These are phyloP conservation scores for Galerina sulciceps DNA, from an alignment of 768 basidiomycete species.

Conservation along the genomic window DNA sequence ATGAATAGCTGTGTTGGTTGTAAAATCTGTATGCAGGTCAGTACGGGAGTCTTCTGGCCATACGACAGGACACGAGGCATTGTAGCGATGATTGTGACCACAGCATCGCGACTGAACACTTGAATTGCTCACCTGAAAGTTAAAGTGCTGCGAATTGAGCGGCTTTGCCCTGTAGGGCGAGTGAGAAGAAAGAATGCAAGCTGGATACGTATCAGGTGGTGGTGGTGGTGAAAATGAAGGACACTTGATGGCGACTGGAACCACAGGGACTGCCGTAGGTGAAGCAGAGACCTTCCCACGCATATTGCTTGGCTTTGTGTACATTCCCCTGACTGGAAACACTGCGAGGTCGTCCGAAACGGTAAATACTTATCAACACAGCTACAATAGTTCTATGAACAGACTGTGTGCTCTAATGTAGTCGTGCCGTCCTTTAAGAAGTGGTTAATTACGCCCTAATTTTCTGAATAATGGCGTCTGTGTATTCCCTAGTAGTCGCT, in stretches of 20 bases:
- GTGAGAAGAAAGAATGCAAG: slow-evolving; percentile 69
- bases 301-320: slow-evolving; percentile 27
- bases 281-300: slow-evolving; percentile 42
- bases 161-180: slow-evolving; percentile 92
- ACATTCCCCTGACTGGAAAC: slow-evolving; percentile 11
- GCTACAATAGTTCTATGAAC: slow-evolving; percentile 6
- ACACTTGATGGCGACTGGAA: slow-evolving; percentile 43
- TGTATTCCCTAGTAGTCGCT: slow-evolving; percentile 88
- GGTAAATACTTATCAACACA: slow-evolving; percentile 4
- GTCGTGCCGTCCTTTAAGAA: slow-evolving; percentile 20
- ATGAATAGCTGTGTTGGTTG: slow-evolving; percentile 50
- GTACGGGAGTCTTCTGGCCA: neutral
- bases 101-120: slow-evolving; percentile 1
- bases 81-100: slow-evolving; percentile 4
- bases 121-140: slow-evolving; percentile 45
- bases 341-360: neutral
- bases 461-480: slow-evolving; percentile 82
- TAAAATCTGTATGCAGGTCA: slow-evolving; percentile 19
- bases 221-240: slow-evolving; percentile 51
- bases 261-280: slow-evolving; percentile 29
- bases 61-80: slow-evolving; percentile 8
- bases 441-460: slow-evolving; percentile 40
- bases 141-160: slow-evolving; percentile 49
- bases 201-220: slow-evolving; percentile 45
- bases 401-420: slow-evolving; percentile 17